Percentiles rank a stretch among this genome's conserved stretches.
Evolutionary conservation across 495 filamentous ascomycete genomes (phyloP).

Genomic region (Penicillium egyptiacum): DNA sequence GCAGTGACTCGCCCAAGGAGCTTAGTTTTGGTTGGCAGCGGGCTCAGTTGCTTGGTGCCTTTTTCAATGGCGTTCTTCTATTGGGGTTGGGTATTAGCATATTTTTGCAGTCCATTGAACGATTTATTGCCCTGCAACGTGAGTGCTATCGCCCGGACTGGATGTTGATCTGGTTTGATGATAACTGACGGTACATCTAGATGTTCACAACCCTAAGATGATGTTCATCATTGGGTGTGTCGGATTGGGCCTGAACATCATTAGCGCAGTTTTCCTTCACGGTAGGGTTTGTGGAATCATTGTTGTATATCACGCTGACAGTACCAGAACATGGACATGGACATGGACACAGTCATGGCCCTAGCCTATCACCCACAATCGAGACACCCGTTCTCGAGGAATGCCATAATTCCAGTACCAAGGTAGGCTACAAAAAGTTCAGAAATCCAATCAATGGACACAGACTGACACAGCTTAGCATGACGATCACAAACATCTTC

Average conservation of each 20-base stretch:
- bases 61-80: constrained; percentile 90
- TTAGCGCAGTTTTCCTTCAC: constrained; percentile 75
- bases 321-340: constrained; percentile 28
- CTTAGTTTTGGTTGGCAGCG: constrained; percentile 70
- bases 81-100: constrained; percentile 91
- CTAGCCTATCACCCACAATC: constrained; percentile 8
- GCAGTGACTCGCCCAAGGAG: constrained; percentile 32
- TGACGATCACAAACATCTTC: constrained; percentile 26
- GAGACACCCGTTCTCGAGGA: constrained; percentile 17
- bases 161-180: constrained; percentile 10
- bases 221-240: constrained; percentile 75
- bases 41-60: constrained; percentile 82
- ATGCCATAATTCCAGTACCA: constrained; percentile 17
- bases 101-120: constrained; percentile 82
- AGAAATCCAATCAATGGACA: neutral
- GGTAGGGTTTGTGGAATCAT: constrained; percentile 38
- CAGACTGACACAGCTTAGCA: constrained; percentile 17
- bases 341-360: constrained; percentile 26
- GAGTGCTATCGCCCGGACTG: neutral
- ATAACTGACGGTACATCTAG: constrained; percentile 28
- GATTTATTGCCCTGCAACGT: constrained; percentile 61
- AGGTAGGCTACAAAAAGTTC: constrained; percentile 7
- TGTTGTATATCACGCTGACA: constrained; percentile 2
- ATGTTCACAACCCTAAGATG: constrained; percentile 68
- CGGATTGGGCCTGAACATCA: constrained; percentile 75